Percentiles rank a stretch among this genome's conserved stretches.
Evolutionary conservation across 2,329 filamentous ascomycete species (phyloP).

Genomic region (Epichloe typhina): DNA sequence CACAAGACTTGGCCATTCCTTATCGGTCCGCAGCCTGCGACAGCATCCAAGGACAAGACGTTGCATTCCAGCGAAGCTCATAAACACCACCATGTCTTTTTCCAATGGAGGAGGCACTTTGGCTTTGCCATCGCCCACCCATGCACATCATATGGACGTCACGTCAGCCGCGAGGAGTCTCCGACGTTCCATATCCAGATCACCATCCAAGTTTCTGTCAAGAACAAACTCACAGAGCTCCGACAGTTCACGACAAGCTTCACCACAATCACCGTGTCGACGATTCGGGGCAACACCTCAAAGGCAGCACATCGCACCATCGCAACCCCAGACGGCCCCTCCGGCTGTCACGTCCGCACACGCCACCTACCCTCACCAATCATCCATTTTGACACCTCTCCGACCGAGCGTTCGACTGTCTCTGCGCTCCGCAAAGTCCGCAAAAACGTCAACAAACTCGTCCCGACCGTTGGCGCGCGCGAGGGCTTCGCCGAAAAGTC

Average conservation of each 20-base stretch:
- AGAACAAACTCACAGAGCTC: conserved; percentile 34
- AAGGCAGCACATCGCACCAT: conserved; percentile 18
- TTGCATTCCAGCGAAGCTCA: conserved; percentile 14
- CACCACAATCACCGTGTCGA: conserved; percentile 40
- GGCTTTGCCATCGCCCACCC: conserved; percentile 76
- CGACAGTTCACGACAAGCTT: conserved; percentile 31
- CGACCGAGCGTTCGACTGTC: conserved; percentile 55
- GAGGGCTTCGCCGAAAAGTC: conserved; percentile 66
- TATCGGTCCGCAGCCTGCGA: conserved; percentile 12
- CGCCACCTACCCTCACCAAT: conserved; percentile 20
- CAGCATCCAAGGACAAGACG: conserved; percentile 10
- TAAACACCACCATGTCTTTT: conserved; percentile 38
- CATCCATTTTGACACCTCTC: conserved; percentile 50
- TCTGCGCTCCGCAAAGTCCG: conserved; percentile 47
- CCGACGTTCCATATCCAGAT: conserved; percentile 77
- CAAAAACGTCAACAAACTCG: conserved; percentile 39
- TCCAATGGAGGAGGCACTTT: conserved; percentile 58
- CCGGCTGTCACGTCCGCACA: conserved; percentile 18
- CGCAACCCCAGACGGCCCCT: conserved; percentile 22
- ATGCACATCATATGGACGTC: conserved; percentile 70
- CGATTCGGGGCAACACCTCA: conserved; percentile 25
- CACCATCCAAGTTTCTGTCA: conserved; percentile 76
- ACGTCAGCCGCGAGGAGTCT: conserved; percentile 71
- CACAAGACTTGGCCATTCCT: conserved; percentile 14
- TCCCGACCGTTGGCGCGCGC: conserved; percentile 42